Conservation (phyloP, 2,329 filamentous ascomycete genomes). For the Bipolaris bicolor region DNA sequence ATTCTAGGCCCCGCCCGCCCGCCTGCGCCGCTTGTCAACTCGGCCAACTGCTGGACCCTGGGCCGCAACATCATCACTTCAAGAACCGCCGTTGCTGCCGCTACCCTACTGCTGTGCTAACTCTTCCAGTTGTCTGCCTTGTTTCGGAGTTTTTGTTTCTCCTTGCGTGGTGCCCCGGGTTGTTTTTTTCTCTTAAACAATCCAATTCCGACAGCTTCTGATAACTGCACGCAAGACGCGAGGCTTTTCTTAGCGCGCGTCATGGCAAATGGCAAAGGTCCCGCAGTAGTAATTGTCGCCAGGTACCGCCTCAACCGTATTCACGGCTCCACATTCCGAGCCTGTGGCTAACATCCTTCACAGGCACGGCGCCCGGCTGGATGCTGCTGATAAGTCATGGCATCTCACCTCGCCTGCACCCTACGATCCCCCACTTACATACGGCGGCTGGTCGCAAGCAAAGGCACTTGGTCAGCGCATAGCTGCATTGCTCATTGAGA, state of each 20-base stretch:
- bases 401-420: conserved; percentile 90
- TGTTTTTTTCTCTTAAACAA: background rate
- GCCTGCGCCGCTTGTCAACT: background rate
- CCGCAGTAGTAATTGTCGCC: conserved; percentile 58
- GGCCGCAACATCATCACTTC: conserved; percentile 11
- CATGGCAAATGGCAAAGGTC: conserved; percentile 51
- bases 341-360: conserved; percentile 18
- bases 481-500: conserved; percentile 67
- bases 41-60: conserved; percentile 13
- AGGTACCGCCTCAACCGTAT: conserved; percentile 44
- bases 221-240: conserved; percentile 21
- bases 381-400: conserved; percentile 94
- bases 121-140: background rate
- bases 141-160: conserved; percentile 7
- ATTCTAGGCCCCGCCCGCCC: conserved; percentile 8
- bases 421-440: conserved; percentile 94
- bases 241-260: conserved; percentile 23
- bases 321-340: conserved; percentile 9
- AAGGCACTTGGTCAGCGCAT: conserved; percentile 83
- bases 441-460: conserved; percentile 90
- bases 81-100: conserved; percentile 6
- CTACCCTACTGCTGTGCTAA: background rate
- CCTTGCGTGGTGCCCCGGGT: too few relatives aligned
- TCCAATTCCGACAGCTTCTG: conserved; percentile 14
- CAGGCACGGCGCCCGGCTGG: conserved; percentile 90